Percentiles rank a stretch among this genome's conserved stretches.
These are phyloP conservation scores for Fusarium scirpi DNA, from an alignment of 2,329 filamentous ascomycete genomes.

Conservation along the genomic window DNA sequence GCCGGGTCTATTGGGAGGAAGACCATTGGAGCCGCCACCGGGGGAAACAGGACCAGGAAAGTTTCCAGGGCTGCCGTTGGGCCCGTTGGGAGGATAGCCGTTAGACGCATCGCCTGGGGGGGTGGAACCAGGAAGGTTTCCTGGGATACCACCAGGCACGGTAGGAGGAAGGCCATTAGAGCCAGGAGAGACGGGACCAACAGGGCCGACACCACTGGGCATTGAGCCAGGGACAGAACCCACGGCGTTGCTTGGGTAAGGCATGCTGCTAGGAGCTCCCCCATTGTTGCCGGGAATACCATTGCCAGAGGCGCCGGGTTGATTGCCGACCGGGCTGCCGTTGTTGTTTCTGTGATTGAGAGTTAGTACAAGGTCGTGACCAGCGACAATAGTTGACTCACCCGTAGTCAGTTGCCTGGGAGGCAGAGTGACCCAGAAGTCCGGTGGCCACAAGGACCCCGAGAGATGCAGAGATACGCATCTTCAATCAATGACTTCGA, in stretches of 20 bases:
- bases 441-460: constrained; percentile 53
- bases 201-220: constrained; percentile 15
- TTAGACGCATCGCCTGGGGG: constrained; percentile 23
- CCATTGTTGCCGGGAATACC: constrained; percentile 27
- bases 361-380: constrained; percentile 17
- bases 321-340: constrained; percentile 19
- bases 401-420: constrained; percentile 52
- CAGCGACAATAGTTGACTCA: constrained; percentile 38
- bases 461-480: constrained; percentile 55
- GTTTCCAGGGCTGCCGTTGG: constrained; percentile 10
- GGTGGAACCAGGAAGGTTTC: constrained; percentile 6
- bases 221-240: constrained; percentile 33
- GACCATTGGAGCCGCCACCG: constrained; percentile 21
- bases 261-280: constrained; percentile 24
- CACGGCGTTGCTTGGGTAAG: constrained; percentile 25
- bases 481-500: constrained; percentile 45
- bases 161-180: constrained; percentile 31
- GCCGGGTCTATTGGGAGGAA: constrained; percentile 23
- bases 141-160: constrained; percentile 9
- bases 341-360: constrained; percentile 23
- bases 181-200: constrained; percentile 16
- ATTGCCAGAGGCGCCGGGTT: constrained; percentile 24
- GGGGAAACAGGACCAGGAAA: constrained; percentile 26
- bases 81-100: constrained; percentile 21
- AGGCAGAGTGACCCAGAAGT: constrained; percentile 50